Percentiles rank a stretch among this genome's conserved stretches.
phyloP scores from a whole-genome alignment of 2,329 filamentous ascomycete genomes.

The Cordyceps javanica region DNA sequence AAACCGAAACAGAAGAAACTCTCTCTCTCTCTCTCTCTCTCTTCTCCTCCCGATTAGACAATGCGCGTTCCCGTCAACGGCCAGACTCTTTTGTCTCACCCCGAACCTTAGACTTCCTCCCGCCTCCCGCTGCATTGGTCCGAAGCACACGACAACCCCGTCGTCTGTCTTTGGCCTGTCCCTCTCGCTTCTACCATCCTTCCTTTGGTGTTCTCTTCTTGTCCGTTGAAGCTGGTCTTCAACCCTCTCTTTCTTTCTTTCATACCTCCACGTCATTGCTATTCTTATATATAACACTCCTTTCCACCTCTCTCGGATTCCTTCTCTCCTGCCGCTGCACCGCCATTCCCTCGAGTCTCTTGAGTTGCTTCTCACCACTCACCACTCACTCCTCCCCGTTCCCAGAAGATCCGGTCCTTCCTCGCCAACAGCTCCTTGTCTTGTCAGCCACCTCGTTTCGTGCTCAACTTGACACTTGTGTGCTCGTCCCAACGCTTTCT shows the following conservation, averaged over 20 bases:
- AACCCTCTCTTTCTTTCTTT: neutral
- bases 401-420: neutral
- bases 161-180: neutral
- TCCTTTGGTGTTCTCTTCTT: conserved; percentile 6
- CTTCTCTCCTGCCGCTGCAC: neutral
- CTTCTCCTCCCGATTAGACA: conserved; percentile 16
- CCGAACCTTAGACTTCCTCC: neutral
- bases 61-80: conserved; percentile 14
- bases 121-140: conserved; percentile 3
- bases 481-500: neutral
- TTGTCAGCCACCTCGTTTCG: neutral
- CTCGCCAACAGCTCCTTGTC: neutral
- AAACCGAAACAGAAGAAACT: too few relatives aligned
- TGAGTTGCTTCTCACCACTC: neutral
- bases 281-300: neutral
- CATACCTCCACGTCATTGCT: neutral
- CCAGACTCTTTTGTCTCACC: conserved; percentile 10
- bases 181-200: conserved; percentile 4
- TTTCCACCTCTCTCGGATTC: neutral
- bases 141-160: neutral
- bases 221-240: conserved; percentile 1
- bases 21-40: neutral
- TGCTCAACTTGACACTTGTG: neutral
- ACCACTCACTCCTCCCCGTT: neutral
- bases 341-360: neutral